Conservation (phyloP, 169 alveolate genomes). For the Eimeria tenella region DNA sequence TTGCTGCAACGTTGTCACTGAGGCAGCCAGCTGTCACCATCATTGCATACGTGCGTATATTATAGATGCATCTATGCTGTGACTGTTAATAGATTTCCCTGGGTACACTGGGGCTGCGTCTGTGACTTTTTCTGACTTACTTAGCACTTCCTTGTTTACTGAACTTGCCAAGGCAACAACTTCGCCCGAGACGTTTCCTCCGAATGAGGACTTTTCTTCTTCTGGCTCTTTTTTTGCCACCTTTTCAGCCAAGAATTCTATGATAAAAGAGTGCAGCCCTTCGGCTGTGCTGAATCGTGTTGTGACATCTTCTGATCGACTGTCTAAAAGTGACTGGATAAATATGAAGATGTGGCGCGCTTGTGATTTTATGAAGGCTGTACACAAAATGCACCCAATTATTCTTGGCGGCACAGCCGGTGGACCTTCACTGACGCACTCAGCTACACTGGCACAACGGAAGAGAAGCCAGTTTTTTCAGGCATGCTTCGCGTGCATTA, state of each 20-base stretch:
- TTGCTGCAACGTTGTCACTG: not conserved
- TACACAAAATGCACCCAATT: not conserved
- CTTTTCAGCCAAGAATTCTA: not conserved
- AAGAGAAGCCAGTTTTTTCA: not conserved
- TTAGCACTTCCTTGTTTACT: constrained; percentile 32
- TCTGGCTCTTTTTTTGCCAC: constrained; percentile 7
- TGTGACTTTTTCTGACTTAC: not conserved
- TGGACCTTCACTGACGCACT: too few species aligned
- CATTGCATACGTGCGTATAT: too few species aligned
- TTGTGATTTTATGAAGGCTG: constrained; percentile 35
- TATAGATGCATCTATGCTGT: not conserved
- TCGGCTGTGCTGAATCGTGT: constrained; percentile 1
- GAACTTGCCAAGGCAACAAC: constrained; percentile 36
- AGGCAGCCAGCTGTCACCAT: not conserved
- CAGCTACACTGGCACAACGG: too few species aligned
- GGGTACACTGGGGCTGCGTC: too few species aligned
- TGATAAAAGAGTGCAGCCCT: constrained; percentile 10
- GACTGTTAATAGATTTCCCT: too few species aligned
- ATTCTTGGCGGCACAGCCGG: too few species aligned
- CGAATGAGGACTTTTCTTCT: constrained; percentile 17
- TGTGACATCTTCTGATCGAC: not conserved
- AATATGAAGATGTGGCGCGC: constrained; percentile 41
- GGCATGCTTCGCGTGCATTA: not conserved
- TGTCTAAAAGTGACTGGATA: constrained; percentile 23
- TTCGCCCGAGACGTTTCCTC: not conserved